phyloP scores from a whole-genome alignment of 148 eudicot genomes.

The Dysphania ambrosioides region DNA sequence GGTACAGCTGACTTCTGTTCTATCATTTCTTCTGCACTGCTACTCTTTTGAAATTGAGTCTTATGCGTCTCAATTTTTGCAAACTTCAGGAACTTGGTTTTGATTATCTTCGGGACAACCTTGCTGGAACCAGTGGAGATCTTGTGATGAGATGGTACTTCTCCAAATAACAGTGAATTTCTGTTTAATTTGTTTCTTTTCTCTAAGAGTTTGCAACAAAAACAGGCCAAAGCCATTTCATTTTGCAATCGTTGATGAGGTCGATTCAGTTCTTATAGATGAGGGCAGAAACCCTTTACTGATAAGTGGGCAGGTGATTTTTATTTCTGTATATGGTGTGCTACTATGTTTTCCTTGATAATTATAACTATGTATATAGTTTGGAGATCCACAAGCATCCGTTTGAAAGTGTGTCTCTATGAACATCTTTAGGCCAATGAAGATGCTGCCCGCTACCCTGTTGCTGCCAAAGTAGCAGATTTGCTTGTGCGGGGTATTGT shows the following conservation, averaged over 20 bases:
- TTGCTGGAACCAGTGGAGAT: slow-evolving; percentile 61
- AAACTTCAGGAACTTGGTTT: slow-evolving; percentile 88
- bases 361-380: neutral
- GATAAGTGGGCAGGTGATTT: slow-evolving; percentile 85
- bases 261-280: slow-evolving; percentile 96
- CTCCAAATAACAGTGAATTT: neutral
- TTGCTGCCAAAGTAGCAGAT: slow-evolving; percentile 98
- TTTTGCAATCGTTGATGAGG: slow-evolving; percentile 97
- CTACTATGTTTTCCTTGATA: neutral
- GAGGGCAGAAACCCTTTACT: slow-evolving; percentile 96
- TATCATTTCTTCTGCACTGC: neutral
- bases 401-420: slow-evolving; percentile 12
- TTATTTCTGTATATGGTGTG: slow-evolving; percentile 2
- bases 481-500: slow-evolving; percentile 71
- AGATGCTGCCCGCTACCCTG: slow-evolving; percentile 93
- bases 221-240: slow-evolving; percentile 99
- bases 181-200: slow-evolving; percentile 4
- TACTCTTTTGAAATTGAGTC: slow-evolving; percentile 1
- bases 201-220: slow-evolving; percentile 11
- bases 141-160: slow-evolving; percentile 96
- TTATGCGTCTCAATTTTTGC: slow-evolving; percentile 9
- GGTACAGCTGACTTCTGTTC: neutral
- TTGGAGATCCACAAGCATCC: neutral
- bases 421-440: slow-evolving; percentile 56
- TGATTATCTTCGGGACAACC: slow-evolving; percentile 97